phyloP scores from a whole-genome alignment of 345 rosid genomes.

The Eucalyptus paniculata region DNA sequence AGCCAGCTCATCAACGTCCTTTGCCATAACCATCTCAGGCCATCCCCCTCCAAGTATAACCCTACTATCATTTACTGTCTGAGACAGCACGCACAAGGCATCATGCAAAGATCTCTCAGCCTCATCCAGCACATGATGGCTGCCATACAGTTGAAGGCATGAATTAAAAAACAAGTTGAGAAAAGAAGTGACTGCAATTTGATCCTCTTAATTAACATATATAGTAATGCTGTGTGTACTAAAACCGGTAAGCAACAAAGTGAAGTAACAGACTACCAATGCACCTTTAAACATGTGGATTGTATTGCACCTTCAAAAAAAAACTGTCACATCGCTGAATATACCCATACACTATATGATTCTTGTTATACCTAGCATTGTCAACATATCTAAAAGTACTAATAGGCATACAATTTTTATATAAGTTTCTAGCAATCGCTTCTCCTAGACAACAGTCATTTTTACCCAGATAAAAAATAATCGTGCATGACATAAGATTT shows the following conservation, averaged over 20 bases:
- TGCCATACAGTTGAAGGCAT: constrained; percentile 9
- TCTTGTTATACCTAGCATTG: background rate
- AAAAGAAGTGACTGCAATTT: background rate
- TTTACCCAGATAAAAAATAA: background rate
- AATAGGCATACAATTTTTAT: background rate
- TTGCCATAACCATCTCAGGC: constrained; percentile 99
- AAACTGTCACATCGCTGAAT: background rate
- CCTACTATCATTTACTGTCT: constrained; percentile 85
- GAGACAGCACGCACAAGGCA: constrained; percentile 92
- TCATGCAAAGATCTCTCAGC: constrained; percentile 98
- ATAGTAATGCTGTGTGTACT: background rate
- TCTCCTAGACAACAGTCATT: background rate
- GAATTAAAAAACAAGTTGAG: background rate
- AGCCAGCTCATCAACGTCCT: constrained; percentile 92
- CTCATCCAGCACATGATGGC: constrained; percentile 95
- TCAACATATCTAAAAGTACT: background rate
- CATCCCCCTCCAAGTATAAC: constrained; percentile 98
- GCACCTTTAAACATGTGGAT: background rate
- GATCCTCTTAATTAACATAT: background rate
- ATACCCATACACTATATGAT: background rate
- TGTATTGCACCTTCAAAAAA: background rate
- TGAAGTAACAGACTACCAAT: background rate
- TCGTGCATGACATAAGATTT: background rate
- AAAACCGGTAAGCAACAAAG: background rate
- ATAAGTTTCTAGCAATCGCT: background rate